Conservation (phyloP, 129 eudicot species). For the Centaurea solstitialis region DNA sequence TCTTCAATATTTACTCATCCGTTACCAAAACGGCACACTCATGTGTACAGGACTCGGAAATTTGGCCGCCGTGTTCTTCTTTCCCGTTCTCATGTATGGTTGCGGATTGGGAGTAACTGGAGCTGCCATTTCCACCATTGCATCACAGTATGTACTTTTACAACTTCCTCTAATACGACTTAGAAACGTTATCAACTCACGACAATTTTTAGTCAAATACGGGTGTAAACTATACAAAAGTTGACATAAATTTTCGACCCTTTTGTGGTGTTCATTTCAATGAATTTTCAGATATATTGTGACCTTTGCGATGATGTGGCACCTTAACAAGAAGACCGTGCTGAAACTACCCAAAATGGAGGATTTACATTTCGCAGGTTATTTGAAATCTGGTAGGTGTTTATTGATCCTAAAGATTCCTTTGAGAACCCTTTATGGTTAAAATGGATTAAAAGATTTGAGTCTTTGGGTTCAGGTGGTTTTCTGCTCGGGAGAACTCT, state of each 20-base stretch:
- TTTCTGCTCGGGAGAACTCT: slow-evolving; percentile 77
- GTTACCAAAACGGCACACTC: slow-evolving; percentile 10
- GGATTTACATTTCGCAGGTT: slow-evolving; percentile 58
- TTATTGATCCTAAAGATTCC: background rate
- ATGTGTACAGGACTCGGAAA: slow-evolving; percentile 51
- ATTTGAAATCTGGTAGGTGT: slow-evolving; percentile 58
- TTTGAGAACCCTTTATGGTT: background rate
- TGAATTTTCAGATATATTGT: slow-evolving; percentile 56
- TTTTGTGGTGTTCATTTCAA: background rate
- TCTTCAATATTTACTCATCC: background rate
- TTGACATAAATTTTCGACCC: background rate
- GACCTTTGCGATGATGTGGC: slow-evolving; percentile 61
- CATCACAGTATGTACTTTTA: slow-evolving; percentile 66
- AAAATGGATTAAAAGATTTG: background rate
- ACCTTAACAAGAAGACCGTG: slow-evolving; percentile 58
- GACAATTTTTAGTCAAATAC: background rate
- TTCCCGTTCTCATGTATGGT: slow-evolving; percentile 64
- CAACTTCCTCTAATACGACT: background rate
- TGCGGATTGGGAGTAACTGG: slow-evolving; percentile 73
- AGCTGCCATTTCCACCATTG: slow-evolving; percentile 73
- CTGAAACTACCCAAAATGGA: slow-evolving; percentile 45
- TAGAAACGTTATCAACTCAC: background rate
- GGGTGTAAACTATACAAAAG: background rate
- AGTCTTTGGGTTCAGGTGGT: slow-evolving; percentile 41
- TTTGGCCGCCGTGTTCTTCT: slow-evolving; percentile 66